phyloP scores from a whole-genome alignment of 768 basidiomycete genomes.

The Lactarius evosmus region DNA sequence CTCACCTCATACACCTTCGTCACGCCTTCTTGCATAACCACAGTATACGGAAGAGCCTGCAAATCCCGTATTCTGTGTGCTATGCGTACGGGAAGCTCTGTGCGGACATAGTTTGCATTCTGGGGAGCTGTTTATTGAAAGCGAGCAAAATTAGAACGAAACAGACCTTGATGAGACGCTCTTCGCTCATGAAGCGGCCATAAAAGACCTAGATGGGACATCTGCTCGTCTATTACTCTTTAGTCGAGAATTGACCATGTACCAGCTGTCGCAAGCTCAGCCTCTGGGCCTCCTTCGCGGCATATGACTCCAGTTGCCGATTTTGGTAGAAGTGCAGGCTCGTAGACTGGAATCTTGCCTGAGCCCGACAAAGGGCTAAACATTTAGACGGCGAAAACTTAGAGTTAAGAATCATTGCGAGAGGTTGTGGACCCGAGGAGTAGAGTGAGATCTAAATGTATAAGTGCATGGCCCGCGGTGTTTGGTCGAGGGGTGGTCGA shows the following conservation, averaged over 20 bases:
- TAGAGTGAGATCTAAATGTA: background rate
- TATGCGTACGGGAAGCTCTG: conserved; percentile 83
- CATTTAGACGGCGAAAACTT: background rate
- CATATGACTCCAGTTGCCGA: conserved; percentile 76
- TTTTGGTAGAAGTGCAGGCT: conserved; percentile 69
- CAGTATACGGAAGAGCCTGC: conserved; percentile 80
- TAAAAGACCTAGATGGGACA: conserved; percentile 62
- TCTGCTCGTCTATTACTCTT: conserved; percentile 8
- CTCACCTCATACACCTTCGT: conserved; percentile 80
- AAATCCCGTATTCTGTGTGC: conserved; percentile 85
- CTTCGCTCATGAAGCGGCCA: conserved; percentile 77
- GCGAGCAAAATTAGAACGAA: conserved; percentile 1
- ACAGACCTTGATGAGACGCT: conserved; percentile 69
- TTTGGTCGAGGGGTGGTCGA: background rate
- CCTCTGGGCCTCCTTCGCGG: conserved; percentile 65
- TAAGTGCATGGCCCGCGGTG: background rate
- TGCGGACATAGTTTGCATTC: conserved; percentile 90
- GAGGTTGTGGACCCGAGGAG: background rate
- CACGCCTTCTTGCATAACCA: conserved; percentile 81
- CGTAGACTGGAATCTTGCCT: conserved; percentile 25
- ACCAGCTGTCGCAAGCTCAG: conserved; percentile 80
- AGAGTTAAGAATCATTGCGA: background rate
- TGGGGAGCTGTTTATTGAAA: conserved; percentile 32
- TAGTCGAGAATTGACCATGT: conserved; percentile 27
- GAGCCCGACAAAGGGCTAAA: background rate